Percentiles rank a stretch among this genome's conserved stretches.
phyloP scores from a whole-genome alignment of 345 rosid genomes.

The Physaria fendleri region DNA sequence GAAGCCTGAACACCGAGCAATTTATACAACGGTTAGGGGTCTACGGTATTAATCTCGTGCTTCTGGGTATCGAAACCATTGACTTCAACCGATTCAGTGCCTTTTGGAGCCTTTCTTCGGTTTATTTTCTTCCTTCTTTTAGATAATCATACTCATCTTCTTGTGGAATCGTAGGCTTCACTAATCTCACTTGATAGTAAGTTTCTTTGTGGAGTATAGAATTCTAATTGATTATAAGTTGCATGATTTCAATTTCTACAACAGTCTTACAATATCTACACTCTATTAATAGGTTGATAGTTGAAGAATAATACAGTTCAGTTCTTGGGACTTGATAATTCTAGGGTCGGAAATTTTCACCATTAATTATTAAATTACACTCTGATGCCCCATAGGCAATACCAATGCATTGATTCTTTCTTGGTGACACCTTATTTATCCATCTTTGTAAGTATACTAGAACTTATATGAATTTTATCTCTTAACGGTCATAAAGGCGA shows the following conservation, averaged over 20 bases:
- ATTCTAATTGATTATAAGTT: not conserved
- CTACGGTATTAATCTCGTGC: too few species aligned
- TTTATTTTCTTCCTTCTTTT: too few species aligned
- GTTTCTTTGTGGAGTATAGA: not conserved
- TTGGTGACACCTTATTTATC: not conserved
- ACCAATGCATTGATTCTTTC: not conserved
- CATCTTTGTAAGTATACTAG: not conserved
- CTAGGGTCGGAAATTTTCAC: not conserved
- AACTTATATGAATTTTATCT: too few species aligned
- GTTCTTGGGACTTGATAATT: not conserved
- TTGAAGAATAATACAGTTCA: not conserved
- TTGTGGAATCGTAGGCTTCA: too few species aligned
- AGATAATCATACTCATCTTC: too few species aligned
- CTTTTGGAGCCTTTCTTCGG: too few species aligned
- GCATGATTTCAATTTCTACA: not conserved
- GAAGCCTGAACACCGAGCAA: too few species aligned
- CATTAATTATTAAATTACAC: not conserved
- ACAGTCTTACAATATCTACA: not conserved
- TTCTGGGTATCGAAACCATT: too few species aligned
- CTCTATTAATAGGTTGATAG: not conserved
- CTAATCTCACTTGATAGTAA: not conserved
- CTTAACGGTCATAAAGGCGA: too few species aligned
- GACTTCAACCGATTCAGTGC: too few species aligned
- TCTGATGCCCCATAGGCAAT: not conserved
- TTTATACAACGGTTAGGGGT: too few species aligned